These are phyloP conservation scores for Hymenoscyphus infarciens DNA, from an alignment of 2,329 filamentous ascomycete species.

Conservation along the genomic window DNA sequence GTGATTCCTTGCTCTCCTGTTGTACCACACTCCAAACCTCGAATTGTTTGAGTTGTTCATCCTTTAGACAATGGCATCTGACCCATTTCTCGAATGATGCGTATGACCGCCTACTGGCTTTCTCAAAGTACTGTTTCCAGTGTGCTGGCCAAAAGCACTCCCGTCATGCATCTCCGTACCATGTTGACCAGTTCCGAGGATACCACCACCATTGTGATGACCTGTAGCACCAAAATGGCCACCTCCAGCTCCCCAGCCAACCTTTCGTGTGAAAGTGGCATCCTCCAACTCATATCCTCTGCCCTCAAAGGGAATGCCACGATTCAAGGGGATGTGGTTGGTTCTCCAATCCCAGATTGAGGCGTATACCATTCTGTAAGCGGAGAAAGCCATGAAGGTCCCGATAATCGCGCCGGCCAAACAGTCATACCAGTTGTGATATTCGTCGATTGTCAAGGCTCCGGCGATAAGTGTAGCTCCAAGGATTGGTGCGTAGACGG, in stretches of 20 bases:
- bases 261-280: slow-evolving; percentile 55
- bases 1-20: too few species aligned
- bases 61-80: background rate
- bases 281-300: slow-evolving; percentile 47
- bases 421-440: slow-evolving; percentile 75
- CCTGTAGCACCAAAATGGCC: background rate
- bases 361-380: slow-evolving; percentile 66
- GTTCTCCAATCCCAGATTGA: slow-evolving; percentile 65
- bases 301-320: slow-evolving; percentile 53
- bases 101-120: slow-evolving; percentile 9
- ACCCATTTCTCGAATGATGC: background rate
- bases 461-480: slow-evolving; percentile 66
- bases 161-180: slow-evolving; percentile 6
- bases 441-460: slow-evolving; percentile 68
- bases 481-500: slow-evolving; percentile 62
- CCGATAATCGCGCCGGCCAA: slow-evolving; percentile 64
- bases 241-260: slow-evolving; percentile 51
- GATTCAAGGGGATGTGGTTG: slow-evolving; percentile 63
- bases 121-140: background rate
- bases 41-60: too few species aligned
- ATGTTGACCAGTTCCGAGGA: background rate
- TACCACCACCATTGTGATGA: background rate
- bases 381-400: slow-evolving; percentile 59
- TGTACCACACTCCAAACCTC: too few species aligned
- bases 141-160: background rate